phyloP scores from a whole-genome alignment of 345 rosid species.

The Psidium friedrichsthalianum region DNA sequence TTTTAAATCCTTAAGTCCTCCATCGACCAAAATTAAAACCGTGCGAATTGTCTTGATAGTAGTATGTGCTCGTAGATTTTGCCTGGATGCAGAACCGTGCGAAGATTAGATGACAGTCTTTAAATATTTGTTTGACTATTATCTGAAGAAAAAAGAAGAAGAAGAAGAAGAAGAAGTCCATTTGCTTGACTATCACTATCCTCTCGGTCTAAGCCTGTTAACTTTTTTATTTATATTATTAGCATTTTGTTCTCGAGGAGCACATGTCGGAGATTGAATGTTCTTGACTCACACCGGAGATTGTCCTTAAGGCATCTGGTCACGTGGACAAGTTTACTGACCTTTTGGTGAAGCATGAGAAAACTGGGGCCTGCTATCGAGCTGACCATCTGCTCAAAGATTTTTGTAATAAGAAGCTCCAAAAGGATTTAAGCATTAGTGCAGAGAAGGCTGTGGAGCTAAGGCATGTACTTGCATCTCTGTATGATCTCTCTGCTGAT shows the following conservation, averaged over 20 bases:
- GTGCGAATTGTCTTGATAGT: no score
- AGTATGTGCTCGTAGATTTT: no score
- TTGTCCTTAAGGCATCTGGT: conserved; percentile 84
- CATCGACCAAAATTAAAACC: no score
- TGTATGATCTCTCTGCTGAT: conserved; percentile 67
- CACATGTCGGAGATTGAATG: conserved; percentile 75
- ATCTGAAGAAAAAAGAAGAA: no score
- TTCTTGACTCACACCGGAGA: conserved; percentile 85
- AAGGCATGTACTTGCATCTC: conserved; percentile 56
- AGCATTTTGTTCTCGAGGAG: conserved; percentile 90
- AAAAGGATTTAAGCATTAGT: conserved; percentile 60
- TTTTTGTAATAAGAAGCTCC: conserved; percentile 68
- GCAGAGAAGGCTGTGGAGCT: conserved; percentile 70
- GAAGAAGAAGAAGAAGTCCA: no score
- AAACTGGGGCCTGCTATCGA: conserved; percentile 70
- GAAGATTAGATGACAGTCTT: no score
- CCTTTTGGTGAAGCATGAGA: conserved; percentile 87
- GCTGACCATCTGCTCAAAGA: conserved; percentile 91
- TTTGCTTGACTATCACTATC: no score
- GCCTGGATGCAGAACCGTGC: no score
- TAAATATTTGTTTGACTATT: no score
- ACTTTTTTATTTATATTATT: neutral
- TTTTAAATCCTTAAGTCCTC: no score
- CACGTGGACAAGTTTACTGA: conserved; percentile 94
- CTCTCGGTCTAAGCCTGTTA: neutral